phyloP scores from a whole-genome alignment of 2,329 filamentous ascomycete genomes.

The Nemania abortiva region DNA sequence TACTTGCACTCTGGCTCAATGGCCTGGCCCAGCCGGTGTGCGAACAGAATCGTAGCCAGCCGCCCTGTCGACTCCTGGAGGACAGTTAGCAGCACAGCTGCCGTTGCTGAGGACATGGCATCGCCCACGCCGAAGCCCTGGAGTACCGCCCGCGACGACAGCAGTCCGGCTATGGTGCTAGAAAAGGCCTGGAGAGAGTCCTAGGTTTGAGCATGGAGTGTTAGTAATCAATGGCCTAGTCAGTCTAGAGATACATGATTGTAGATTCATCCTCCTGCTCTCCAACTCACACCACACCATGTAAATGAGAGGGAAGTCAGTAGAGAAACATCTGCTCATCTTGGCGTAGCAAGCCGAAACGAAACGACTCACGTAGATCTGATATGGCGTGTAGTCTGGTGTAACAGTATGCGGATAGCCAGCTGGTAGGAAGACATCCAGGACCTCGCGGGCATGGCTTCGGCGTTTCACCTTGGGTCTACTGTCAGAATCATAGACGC shows the following conservation, averaged over 20 bases:
- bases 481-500: slow-evolving; percentile 68
- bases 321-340: not conserved
- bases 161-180: slow-evolving; percentile 81
- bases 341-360: not conserved
- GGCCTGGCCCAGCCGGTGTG: slow-evolving; percentile 81
- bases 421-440: slow-evolving; percentile 85
- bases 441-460: slow-evolving; percentile 52
- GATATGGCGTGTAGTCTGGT: slow-evolving; percentile 83
- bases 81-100: slow-evolving; percentile 84
- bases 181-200: slow-evolving; percentile 89
- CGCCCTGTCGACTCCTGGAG: slow-evolving; percentile 85
- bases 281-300: not conserved
- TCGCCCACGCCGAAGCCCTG: slow-evolving; percentile 86
- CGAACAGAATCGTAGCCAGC: slow-evolving; percentile 87
- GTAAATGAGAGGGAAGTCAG: not conserved
- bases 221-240: not conserved
- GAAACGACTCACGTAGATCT: slow-evolving; percentile 58
- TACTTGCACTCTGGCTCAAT: slow-evolving; percentile 93
- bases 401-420: slow-evolving; percentile 92
- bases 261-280: not conserved
- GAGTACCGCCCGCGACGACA: slow-evolving; percentile 85
- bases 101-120: slow-evolving; percentile 80
- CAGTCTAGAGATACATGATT: not conserved
- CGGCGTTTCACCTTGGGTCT: slow-evolving; percentile 47
- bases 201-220: slow-evolving; percentile 30